Conservation (phyloP, 2,329 filamentous ascomycete species). For the Pestalotiopsis sp. region DNA sequence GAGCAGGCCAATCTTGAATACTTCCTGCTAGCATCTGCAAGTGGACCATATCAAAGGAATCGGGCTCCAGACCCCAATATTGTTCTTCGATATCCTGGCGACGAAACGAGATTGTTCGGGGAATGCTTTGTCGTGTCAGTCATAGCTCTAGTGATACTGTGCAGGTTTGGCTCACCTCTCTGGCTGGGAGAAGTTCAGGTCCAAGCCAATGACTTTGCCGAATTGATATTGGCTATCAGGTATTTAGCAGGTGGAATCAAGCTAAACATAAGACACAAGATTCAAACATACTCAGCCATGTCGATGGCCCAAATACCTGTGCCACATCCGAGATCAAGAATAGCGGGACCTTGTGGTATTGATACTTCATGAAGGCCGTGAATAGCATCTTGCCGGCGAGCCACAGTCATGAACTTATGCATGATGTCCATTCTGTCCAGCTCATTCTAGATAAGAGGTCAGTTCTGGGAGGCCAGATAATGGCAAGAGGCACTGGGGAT, state of each 20-base stretch:
- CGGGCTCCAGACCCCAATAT: slow-evolving; percentile 56
- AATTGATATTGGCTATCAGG: background rate
- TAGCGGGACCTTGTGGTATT: slow-evolving; percentile 32
- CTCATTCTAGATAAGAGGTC: slow-evolving; percentile 56
- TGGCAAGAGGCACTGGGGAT: background rate
- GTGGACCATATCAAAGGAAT: slow-evolving; percentile 81
- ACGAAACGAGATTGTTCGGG: slow-evolving; percentile 67
- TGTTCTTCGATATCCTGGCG: slow-evolving; percentile 77
- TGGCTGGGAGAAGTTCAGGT: slow-evolving; percentile 38
- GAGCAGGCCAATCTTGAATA: slow-evolving; percentile 71
- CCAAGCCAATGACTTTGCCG: slow-evolving; percentile 34
- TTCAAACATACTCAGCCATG: slow-evolving; percentile 68
- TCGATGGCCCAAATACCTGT: slow-evolving; percentile 92
- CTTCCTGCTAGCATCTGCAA: slow-evolving; percentile 78
- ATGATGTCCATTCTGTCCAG: slow-evolving; percentile 80
- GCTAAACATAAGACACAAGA: background rate
- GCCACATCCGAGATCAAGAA: slow-evolving; percentile 76
- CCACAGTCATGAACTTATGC: slow-evolving; percentile 74
- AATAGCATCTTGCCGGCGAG: slow-evolving; percentile 47
- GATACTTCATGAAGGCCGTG: slow-evolving; percentile 35
- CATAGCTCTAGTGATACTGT: background rate
- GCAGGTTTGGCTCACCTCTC: slow-evolving; percentile 25
- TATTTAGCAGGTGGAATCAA: slow-evolving; percentile 8
- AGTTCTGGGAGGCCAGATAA: slow-evolving; percentile 12
- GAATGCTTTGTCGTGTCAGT: slow-evolving; percentile 56